A percentile compares a stretch with the other conserved stretches of the same genome.
Conservation (phyloP, 2,329 filamentous ascomycete genomes). For the Fusarium multiceps region DNA sequence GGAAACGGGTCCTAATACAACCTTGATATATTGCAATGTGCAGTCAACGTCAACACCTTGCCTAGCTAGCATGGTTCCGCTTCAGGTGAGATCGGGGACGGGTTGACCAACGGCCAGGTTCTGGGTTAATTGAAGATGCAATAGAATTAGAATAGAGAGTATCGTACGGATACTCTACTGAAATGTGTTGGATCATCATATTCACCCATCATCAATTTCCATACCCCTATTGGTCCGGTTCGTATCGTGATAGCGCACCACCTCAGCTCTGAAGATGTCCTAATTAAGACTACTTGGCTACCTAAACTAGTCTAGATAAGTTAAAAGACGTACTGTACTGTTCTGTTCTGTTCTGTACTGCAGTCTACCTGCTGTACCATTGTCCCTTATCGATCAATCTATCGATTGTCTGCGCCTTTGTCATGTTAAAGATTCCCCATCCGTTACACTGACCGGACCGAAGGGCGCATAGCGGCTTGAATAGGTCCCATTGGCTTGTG, state of each 20-base stretch:
- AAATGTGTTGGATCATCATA: slow-evolving; percentile 1
- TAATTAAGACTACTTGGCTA: slow-evolving; percentile 20
- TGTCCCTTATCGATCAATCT: background rate
- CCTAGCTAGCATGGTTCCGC: slow-evolving; percentile 43
- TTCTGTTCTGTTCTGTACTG: background rate
- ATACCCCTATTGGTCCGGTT: slow-evolving; percentile 11
- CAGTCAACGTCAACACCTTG: slow-evolving; percentile 12
- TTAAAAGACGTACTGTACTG: background rate
- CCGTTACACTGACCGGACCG: slow-evolving; percentile 33
- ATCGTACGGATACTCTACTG: too few species aligned
- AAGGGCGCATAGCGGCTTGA: slow-evolving; percentile 22
- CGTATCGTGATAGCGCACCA: slow-evolving; percentile 37
- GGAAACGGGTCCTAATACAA: slow-evolving; percentile 39
- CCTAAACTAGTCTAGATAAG: background rate
- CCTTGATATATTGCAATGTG: slow-evolving; percentile 7
- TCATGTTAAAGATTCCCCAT: slow-evolving; percentile 12
- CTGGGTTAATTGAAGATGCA: slow-evolving; percentile 34
- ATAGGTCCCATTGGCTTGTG: slow-evolving; percentile 7
- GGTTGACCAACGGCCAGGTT: slow-evolving; percentile 39
- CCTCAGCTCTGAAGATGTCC: slow-evolving; percentile 37
- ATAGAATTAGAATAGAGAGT: slow-evolving; percentile 30
- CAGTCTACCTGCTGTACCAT: background rate
- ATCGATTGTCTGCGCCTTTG: slow-evolving; percentile 1
- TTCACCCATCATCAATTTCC: slow-evolving; percentile 15
- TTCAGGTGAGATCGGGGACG: slow-evolving; percentile 46